These are phyloP conservation scores for Chlorella sp. DNA, from an alignment of 139 green algal species.

Conservation along the genomic window DNA sequence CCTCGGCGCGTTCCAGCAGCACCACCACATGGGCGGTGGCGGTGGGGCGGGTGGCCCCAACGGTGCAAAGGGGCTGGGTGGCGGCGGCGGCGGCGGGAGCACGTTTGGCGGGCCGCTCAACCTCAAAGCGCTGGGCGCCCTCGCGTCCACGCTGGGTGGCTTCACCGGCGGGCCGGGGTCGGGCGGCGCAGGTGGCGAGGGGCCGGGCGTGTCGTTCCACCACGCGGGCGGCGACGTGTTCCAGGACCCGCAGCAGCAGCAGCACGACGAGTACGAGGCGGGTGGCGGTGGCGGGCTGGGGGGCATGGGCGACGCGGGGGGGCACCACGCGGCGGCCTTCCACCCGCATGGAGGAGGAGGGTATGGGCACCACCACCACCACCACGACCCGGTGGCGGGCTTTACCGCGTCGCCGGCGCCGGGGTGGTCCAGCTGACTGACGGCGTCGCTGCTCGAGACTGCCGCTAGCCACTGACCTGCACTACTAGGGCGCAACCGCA, in stretches of 20 bases:
- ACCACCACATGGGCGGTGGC: slow-evolving; percentile 1
- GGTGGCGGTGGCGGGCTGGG: too few relatives aligned
- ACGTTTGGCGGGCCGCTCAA: slow-evolving; percentile 20
- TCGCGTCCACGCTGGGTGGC: slow-evolving; percentile 9
- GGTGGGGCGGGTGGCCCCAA: too few relatives aligned
- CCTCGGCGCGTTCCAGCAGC: slow-evolving; percentile 7
- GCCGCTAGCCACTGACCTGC: too few relatives aligned
- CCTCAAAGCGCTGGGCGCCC: slow-evolving; percentile 26
- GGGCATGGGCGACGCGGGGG: too few relatives aligned
- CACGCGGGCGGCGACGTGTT: background rate
- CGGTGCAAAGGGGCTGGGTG: too few relatives aligned
- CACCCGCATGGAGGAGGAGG: too few relatives aligned
- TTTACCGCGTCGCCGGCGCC: slow-evolving; percentile 28
- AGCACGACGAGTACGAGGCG: too few relatives aligned
- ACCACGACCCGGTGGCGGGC: slow-evolving; percentile 13
- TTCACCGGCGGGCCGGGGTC: background rate
- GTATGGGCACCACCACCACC: slow-evolving; percentile 14
- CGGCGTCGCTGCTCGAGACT: too few relatives aligned
- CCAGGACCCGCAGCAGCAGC: background rate
- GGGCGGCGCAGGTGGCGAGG: background rate
- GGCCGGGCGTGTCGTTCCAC: too few relatives aligned
- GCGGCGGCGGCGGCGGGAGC: slow-evolving; percentile 9
- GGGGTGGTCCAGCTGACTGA: slow-evolving; percentile 31
- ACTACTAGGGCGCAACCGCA: too few relatives aligned
- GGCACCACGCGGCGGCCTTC: too few relatives aligned